Percentiles rank a stretch among this genome's conserved stretches.
Evolutionary conservation across 257 asterid genomes (phyloP).

Genomic region (Fraxinus quadrangulata): DNA sequence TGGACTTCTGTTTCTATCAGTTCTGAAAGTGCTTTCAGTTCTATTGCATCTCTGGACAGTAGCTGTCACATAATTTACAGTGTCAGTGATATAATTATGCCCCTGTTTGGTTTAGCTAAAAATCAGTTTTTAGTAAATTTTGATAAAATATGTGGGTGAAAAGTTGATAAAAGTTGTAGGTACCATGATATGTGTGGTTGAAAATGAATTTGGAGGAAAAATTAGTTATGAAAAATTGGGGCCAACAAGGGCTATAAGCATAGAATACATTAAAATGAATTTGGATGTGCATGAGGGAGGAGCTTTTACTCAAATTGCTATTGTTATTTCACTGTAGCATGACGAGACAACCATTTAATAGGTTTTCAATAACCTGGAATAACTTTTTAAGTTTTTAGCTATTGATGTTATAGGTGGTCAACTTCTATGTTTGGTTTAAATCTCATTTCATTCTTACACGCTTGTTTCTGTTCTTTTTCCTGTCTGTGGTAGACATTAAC

Average conservation of each 20-base stretch:
- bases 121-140: no score
- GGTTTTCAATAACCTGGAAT: not conserved
- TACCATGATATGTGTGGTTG: no score
- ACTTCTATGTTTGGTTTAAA: constrained; percentile 12
- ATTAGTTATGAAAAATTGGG: no score
- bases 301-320: not conserved
- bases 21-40: not conserved
- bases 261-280: constrained; percentile 9
- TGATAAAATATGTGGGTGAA: no score
- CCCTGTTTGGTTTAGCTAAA: no score
- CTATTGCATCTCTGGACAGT: constrained; percentile 3
- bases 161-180: no score
- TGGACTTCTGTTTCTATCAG: not conserved
- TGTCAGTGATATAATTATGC: not conserved
- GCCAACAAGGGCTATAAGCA: not conserved
- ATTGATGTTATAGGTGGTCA: constrained; percentile 7
- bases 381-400: constrained; percentile 18
- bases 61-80: not conserved
- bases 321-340: constrained; percentile 3
- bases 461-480: not conserved
- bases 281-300: not conserved
- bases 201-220: no score
- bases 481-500: constrained; percentile 62
- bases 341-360: constrained; percentile 10
- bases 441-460: constrained; percentile 1